Percentiles rank a stretch among this genome's conserved stretches.
Evolutionary conservation across 306 rosid genomes (phyloP).

Genomic region (Nissolia schottii): DNA sequence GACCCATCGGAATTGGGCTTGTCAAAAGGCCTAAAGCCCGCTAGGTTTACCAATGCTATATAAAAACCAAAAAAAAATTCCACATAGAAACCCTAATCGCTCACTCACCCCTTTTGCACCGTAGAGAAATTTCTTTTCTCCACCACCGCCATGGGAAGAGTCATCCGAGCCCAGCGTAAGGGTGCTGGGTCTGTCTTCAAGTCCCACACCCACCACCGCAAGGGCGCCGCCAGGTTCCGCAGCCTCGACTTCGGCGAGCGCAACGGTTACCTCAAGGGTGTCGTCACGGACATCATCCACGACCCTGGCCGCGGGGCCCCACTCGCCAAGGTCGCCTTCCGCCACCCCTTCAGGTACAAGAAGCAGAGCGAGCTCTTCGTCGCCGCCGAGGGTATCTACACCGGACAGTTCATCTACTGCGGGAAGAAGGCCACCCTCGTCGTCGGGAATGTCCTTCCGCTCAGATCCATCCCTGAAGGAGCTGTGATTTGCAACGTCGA

Average conservation of each 20-base stretch:
- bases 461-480: slow-evolving; percentile 46
- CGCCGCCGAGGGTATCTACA: slow-evolving; percentile 42
- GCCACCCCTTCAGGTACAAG: slow-evolving; percentile 46
- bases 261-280: slow-evolving; percentile 39
- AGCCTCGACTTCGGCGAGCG: slow-evolving; percentile 47
- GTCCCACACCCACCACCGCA: slow-evolving; percentile 45
- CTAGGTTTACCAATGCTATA: too few relatives aligned
- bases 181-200: slow-evolving; percentile 50
- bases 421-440: slow-evolving; percentile 41
- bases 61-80: not conserved
- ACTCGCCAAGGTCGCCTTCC: slow-evolving; percentile 34
- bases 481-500: slow-evolving; percentile 46
- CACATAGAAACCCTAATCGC: slow-evolving; percentile 21
- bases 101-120: too few relatives aligned
- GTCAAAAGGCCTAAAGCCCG: too few relatives aligned
- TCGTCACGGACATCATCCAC: slow-evolving; percentile 37
- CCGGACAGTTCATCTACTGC: slow-evolving; percentile 38
- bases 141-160: slow-evolving; percentile 31
- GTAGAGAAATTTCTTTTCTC: not conserved
- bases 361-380: slow-evolving; percentile 41
- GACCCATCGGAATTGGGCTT: too few relatives aligned
- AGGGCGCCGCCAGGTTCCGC: slow-evolving; percentile 35
- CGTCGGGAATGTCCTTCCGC: slow-evolving; percentile 36
- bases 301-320: slow-evolving; percentile 50
- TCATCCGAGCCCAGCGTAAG: slow-evolving; percentile 49